A percentile compares a stretch with the other conserved stretches of the same genome.
Conservation (phyloP, 2,329 filamentous ascomycete species). For the Purpureocillium takamizusanense region DNA sequence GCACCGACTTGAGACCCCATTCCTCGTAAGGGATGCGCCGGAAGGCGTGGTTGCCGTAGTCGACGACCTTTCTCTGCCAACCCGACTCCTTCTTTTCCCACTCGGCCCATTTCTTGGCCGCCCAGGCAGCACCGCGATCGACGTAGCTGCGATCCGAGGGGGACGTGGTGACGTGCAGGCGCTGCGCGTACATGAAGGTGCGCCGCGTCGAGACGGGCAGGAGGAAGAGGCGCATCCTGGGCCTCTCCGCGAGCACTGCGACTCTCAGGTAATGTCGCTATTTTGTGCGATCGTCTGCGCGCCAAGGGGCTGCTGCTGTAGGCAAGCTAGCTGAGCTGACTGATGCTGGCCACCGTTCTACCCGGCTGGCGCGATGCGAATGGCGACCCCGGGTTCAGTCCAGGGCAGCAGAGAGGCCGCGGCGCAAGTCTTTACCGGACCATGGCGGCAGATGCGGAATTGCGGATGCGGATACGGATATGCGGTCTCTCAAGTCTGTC, state of each 20-base stretch:
- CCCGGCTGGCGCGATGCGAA: too few relatives aligned
- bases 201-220: constrained; percentile 87
- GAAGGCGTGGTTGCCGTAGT: constrained; percentile 78
- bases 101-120: constrained; percentile 66
- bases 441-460: too few relatives aligned
- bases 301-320: not conserved
- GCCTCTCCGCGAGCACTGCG: not conserved
- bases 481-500: too few relatives aligned
- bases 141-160: constrained; percentile 40
- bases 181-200: constrained; percentile 87
- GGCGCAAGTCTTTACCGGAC: too few relatives aligned
- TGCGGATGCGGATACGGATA: too few relatives aligned
- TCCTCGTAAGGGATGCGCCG: constrained; percentile 90
- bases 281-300: not conserved
- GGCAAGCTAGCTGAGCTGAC: too few relatives aligned
- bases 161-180: constrained; percentile 48
- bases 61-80: constrained; percentile 83
- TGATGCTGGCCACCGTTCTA: too few relatives aligned
- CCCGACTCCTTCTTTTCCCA: constrained; percentile 81
- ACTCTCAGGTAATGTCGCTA: not conserved
- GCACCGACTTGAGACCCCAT: constrained; percentile 95
- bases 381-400: too few relatives aligned
- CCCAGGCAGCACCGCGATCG: constrained; percentile 63
- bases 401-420: too few relatives aligned
- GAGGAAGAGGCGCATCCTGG: constrained; percentile 81